A percentile compares a stretch with the other conserved stretches of the same genome.
Conservation (phyloP, 768 basidiomycete species). For the Botryobasidium botryosum region DNA sequence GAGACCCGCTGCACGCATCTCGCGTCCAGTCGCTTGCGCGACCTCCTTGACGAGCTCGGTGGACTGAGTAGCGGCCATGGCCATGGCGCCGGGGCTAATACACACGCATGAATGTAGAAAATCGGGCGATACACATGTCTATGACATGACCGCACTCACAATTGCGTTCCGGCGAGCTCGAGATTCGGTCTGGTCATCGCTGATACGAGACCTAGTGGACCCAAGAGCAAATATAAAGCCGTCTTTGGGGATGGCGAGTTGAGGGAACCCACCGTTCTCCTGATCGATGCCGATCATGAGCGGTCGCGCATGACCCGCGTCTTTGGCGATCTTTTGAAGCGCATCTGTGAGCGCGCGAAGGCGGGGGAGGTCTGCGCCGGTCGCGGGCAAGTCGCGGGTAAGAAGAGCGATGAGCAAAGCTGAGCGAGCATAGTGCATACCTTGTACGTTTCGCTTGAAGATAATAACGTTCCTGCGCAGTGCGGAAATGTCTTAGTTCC, state of each 20-base stretch:
- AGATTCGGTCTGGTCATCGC: conserved; percentile 35
- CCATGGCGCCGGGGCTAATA: conserved; percentile 56
- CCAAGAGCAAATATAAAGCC: neutral
- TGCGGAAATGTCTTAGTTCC: conserved; percentile 23
- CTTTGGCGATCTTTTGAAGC: conserved; percentile 38
- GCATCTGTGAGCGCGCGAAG: too few relatives aligned
- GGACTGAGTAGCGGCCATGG: conserved; percentile 38
- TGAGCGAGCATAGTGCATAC: conserved; percentile 19
- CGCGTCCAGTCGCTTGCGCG: conserved; percentile 34
- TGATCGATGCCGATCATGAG: conserved; percentile 58
- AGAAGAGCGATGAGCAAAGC: neutral
- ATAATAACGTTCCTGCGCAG: conserved; percentile 29
- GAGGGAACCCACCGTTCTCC: conserved; percentile 38
- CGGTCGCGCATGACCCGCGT: conserved; percentile 36
- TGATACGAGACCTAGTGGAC: conserved; percentile 60
- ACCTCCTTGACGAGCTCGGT: conserved; percentile 28
- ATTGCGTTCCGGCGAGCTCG: conserved; percentile 40
- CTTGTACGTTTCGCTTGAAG: conserved; percentile 46
- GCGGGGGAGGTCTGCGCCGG: too few relatives aligned
- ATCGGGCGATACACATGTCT: too few relatives aligned
- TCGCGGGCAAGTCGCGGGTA: too few relatives aligned
- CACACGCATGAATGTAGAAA: neutral
- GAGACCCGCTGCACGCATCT: conserved; percentile 43
- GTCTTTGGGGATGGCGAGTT: neutral
- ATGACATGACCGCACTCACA: conserved; percentile 38